Evolutionary conservation across 1,284 basidiomycete genomes (phyloP).

Genomic region (Ceratobasidium papillatum): DNA sequence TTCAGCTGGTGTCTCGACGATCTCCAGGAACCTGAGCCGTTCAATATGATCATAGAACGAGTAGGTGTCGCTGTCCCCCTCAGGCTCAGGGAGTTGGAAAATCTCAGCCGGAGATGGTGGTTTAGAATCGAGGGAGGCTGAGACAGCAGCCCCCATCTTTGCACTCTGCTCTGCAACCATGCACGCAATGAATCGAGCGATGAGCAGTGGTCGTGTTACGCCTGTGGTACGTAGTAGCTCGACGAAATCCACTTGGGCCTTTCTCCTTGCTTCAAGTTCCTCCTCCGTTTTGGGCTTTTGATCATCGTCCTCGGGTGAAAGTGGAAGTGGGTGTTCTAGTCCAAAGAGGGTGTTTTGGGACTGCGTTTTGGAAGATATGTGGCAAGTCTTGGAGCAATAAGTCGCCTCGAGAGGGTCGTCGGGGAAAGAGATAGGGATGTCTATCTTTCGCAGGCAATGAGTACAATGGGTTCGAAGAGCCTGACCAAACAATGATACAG

Average conservation of each 20-base stretch:
- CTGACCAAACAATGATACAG: constrained; percentile 50
- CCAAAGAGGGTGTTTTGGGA: constrained; percentile 76
- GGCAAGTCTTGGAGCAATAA: constrained; percentile 78
- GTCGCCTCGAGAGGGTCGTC: constrained; percentile 64
- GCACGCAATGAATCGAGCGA: constrained; percentile 73
- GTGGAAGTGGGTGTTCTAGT: constrained; percentile 59
- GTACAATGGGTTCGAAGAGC: constrained; percentile 71
- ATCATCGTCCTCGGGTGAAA: constrained; percentile 60
- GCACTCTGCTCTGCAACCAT: constrained; percentile 71
- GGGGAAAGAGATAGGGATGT: constrained; percentile 58
- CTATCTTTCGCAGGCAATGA: constrained; percentile 70
- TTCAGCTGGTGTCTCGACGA: constrained; percentile 51
- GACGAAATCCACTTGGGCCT: constrained; percentile 64
- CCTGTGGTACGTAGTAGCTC: constrained; percentile 62
- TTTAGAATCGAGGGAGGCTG: constrained; percentile 46
- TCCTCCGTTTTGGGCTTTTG: constrained; percentile 48
- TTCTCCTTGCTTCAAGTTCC: constrained; percentile 56
- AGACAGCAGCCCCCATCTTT: constrained; percentile 57
- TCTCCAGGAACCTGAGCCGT: constrained; percentile 70
- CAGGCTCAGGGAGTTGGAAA: constrained; percentile 53
- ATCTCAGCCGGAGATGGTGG: constrained; percentile 51
- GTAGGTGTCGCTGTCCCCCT: constrained; percentile 56
- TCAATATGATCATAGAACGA: constrained; percentile 77
- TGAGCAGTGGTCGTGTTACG: constrained; percentile 62
- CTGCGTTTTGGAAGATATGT: constrained; percentile 62